Evolutionary conservation across 2,329 filamentous ascomycete species (phyloP), one percentile per base, ranked within the genome.

Genomic region (Trichophyton schoenleinii): DNA sequence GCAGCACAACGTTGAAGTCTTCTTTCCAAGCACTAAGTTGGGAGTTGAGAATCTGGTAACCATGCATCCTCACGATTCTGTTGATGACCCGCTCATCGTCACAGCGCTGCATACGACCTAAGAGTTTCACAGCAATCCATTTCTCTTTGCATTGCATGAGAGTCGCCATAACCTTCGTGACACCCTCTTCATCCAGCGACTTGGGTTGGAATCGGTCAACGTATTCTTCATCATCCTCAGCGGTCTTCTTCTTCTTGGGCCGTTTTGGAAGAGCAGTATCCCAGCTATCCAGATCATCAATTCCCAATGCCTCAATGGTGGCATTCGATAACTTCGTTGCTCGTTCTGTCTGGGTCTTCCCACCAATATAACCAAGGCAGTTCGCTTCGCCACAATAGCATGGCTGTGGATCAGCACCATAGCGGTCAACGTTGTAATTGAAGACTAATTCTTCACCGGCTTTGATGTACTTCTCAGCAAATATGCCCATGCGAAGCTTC

Each of bases 361-460:
- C 94, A 67, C 94, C 94, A 67, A 99, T 96, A 74, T 90, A 97
- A 60, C 94, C 94, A 20, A 91, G 90, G 75, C 94, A 99, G 71
- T 96, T 97, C 18, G 86, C 81, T 75, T 99, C 94, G 64, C 85
- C 91, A 73, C 94, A 99, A 74, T 97, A 97, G 75, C 94, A 99
- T 31, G 90, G 91, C 74, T 97, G 92, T 49, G 94, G 92, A 68
- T 99, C 91, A 49, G 94, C 91, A 65, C 94, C 94, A 71, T 99
- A 99, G 66, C 94, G 87, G 75, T 99, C 94, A 66, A 99, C 94
- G 69, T 99, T 99, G 83, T 99, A 99, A 78, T 99, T 96, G 80
- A 99, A 99, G 22, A 96, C 91, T 61, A 99, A 79, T 74, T 99
- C 94, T 74, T 99, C 94, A 61, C 94, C 94, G 18, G 88, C 86